A percentile compares a stretch with the other conserved stretches of the same genome.
Evolutionary conservation across 1,139 yeast species (phyloP).

Genomic region (Lodderomyces oxycetoniae): DNA sequence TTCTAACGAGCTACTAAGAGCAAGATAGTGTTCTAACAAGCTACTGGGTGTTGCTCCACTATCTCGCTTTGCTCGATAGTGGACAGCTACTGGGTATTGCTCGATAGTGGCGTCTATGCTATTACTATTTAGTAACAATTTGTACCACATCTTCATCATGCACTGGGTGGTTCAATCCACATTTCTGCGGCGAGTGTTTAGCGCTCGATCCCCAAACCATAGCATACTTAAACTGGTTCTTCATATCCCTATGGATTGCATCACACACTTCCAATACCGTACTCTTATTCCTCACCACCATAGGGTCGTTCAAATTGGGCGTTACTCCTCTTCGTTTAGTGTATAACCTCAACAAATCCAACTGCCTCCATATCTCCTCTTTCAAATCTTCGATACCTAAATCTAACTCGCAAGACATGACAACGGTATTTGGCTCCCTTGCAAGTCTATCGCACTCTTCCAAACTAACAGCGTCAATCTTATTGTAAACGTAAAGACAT

Average conservation of each 20-base stretch:
- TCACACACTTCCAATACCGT: constrained; percentile 86
- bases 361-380: constrained; percentile 89
- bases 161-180: constrained; percentile 79
- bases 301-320: constrained; percentile 83
- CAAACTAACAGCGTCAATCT: constrained; percentile 89
- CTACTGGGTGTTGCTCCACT: no score
- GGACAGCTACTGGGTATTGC: no score
- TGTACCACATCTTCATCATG: constrained; percentile 95
- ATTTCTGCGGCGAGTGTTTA: constrained; percentile 93
- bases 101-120: background rate
- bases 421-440: constrained; percentile 85
- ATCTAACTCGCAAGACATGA: constrained; percentile 85
- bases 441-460: constrained; percentile 94
- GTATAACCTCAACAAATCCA: constrained; percentile 73
- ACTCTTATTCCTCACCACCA: constrained; percentile 80
- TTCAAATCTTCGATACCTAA: constrained; percentile 83
- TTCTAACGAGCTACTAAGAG: no score
- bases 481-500: constrained; percentile 90
- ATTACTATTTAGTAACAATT: constrained; percentile 64
- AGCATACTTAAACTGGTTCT: constrained; percentile 87
- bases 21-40: no score
- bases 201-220: constrained; percentile 96
- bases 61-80: no score
- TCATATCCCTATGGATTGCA: constrained; percentile 87
- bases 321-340: constrained; percentile 77